Percentiles rank a stretch among this genome's conserved stretches.
Conservation (phyloP, 1,284 basidiomycete genomes). For the Fereydounia khargensis region DNA sequence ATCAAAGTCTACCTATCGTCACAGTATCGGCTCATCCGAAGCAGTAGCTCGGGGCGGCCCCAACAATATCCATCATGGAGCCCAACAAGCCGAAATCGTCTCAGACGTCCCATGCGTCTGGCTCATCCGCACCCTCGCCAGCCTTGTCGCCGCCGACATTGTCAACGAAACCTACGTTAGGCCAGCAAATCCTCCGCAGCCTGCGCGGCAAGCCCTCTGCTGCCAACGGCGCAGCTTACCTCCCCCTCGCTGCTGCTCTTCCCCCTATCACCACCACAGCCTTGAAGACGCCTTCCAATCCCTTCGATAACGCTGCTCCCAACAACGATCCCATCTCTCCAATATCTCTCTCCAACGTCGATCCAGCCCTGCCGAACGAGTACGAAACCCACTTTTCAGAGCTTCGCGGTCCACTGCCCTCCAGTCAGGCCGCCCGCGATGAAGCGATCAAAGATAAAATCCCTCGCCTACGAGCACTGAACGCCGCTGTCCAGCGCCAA, state of each 20-base stretch:
- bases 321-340: conserved; percentile 22
- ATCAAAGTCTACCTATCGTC: too few species aligned
- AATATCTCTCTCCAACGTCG: conserved; percentile 12
- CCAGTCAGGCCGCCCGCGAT: conserved; percentile 15
- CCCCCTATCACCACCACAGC: conserved; percentile 25
- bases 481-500: conserved; percentile 26
- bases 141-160: conserved; percentile 4
- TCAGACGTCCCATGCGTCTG: too few species aligned
- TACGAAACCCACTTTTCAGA: conserved; percentile 23
- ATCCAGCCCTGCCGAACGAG: conserved; percentile 13
- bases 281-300: conserved; percentile 10
- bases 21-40: too few species aligned
- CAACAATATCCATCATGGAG: too few species aligned
- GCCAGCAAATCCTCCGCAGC: conserved; percentile 27
- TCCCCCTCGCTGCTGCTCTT: conserved; percentile 14
- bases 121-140: conserved; percentile 4
- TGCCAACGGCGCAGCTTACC: conserved; percentile 8
- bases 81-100: too few species aligned
- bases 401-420: conserved; percentile 26
- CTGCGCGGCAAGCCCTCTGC: conserved; percentile 9
- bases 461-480: conserved; percentile 23
- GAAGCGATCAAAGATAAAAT: conserved; percentile 25
- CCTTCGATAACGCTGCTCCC: conserved; percentile 5
- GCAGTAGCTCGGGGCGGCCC: too few species aligned
- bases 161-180: conserved; percentile 19